Evolutionary conservation across 805 yeast species (phyloP), one percentile per base, ranked within the genome.

Genomic region (Saccharomycopsis amapae): DNA sequence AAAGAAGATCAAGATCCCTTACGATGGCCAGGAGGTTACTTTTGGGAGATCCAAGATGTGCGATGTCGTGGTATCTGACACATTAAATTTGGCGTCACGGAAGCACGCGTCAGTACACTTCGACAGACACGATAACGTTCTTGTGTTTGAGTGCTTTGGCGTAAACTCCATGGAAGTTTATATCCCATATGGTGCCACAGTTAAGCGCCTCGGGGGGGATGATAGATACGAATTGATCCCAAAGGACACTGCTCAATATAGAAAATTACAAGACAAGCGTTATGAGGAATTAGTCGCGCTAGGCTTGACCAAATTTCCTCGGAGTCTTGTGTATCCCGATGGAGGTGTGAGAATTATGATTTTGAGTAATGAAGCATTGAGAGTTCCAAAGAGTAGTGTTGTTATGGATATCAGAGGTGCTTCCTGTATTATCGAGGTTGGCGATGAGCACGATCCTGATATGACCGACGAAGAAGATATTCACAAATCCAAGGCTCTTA

Each of bases 21-120:
- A 55, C 1, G 55, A 56, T 25, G 67, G 66, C 23, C 46, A 58
- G 5, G 56, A 55, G 10, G 54, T 71, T 36, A 58, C 63, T 10
- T 57, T 77, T 45, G 83, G 83, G 5, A 64, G 83, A 53, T 73
- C 79, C 3, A 68, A 78, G 49, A 51, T 69, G n/a, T 69, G 75
- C 51, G 77, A 72, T 51, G 67, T 50, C 22, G 44, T 44, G 22
- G 24, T 50, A 18, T 28, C 45, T 13, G 51, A 50, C 33, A 24
- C 38, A 17, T 36, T 30, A 15, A 50, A 50, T 23, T 47, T 50
- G 44, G 44, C 53, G 7, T 41, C 46, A 4, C 34, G 53, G n/a
- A 46, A 50, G 22, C 53, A 50, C 40, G 53, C 53, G 22, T 22
- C 51, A 9, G 51, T 45, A 10, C 40, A 34, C 18, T 50, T 28